A percentile compares a stretch with the other conserved stretches of the same genome.
phyloP scores from a whole-genome alignment of 169 alveolate genomes.

The Plasmodium inui region DNA sequence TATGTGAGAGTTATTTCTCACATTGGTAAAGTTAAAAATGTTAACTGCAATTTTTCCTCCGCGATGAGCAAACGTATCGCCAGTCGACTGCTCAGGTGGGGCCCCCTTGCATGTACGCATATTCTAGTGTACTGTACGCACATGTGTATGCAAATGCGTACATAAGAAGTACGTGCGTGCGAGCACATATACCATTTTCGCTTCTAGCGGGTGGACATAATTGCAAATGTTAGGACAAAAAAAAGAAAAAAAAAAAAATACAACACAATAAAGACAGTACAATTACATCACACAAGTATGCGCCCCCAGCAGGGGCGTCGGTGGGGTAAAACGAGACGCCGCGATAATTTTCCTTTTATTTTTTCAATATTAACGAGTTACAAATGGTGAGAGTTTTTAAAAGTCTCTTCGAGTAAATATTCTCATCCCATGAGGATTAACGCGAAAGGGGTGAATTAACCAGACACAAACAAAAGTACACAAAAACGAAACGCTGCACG shows the following conservation, averaged over 20 bases:
- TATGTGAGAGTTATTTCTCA: neutral
- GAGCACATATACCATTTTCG: neutral
- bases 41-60: neutral
- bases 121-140: neutral
- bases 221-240: neutral
- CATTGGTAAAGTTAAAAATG: neutral
- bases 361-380: neutral
- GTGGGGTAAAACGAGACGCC: neutral
- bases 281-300: too few relatives aligned
- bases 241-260: too few relatives aligned
- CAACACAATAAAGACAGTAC: neutral
- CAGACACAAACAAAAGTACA: neutral
- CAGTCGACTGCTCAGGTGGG: neutral
- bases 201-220: neutral
- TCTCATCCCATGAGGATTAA: neutral
- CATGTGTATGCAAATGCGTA: slow-evolving; percentile 1
- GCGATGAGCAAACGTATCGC: neutral
- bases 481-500: neutral
- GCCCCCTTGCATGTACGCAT: neutral
- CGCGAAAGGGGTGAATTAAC: neutral
- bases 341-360: neutral
- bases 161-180: neutral
- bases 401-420: neutral
- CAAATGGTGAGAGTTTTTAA: neutral
- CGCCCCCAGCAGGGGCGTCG: neutral